Percentiles rank a stretch among this genome's conserved stretches.
Conservation (phyloP, 2,329 filamentous ascomycete genomes). For the Periconia sp. region DNA sequence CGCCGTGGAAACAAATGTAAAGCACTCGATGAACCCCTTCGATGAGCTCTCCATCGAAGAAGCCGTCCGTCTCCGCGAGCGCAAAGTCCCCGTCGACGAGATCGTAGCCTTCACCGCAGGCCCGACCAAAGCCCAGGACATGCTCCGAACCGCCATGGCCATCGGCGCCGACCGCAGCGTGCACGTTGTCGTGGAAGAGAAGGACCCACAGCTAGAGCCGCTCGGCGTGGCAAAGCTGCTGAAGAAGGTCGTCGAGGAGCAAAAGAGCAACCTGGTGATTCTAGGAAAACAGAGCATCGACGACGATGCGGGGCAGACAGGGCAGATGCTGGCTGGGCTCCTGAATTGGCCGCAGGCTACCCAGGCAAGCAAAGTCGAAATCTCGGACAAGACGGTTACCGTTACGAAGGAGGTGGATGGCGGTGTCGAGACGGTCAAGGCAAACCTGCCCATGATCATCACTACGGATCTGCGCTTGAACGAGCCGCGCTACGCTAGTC, state of each 20-base stretch:
- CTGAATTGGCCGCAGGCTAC: constrained; percentile 94
- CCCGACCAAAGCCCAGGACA: constrained; percentile 84
- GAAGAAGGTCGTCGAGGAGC: constrained; percentile 76
- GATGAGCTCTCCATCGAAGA: constrained; percentile 98
- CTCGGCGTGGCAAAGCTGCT: constrained; percentile 91
- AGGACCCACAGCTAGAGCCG: constrained; percentile 79
- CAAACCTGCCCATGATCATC: constrained; percentile 88
- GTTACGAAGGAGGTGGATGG: constrained; percentile 95
- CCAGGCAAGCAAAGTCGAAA: constrained; percentile 83
- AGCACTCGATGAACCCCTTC: constrained; percentile 99
- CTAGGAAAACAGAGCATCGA: constrained; percentile 98
- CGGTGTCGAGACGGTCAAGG: constrained; percentile 85
- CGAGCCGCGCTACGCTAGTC: constrained; percentile 89
- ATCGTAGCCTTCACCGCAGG: constrained; percentile 90
- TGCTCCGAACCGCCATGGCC: constrained; percentile 94
- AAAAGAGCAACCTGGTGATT: constrained; percentile 90
- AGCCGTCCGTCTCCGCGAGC: constrained; percentile 91
- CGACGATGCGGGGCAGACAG: constrained; percentile 93
- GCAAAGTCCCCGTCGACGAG: constrained; percentile 76
- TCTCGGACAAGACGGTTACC: constrained; percentile 72
- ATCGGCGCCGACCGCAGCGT: constrained; percentile 96
- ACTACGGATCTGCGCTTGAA: constrained; percentile 95
- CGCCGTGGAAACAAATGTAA: constrained; percentile 90
- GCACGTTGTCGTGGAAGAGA: constrained; percentile 67
- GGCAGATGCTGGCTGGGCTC: constrained; percentile 95